Percentiles rank a stretch among this genome's conserved stretches.
phyloP scores from a whole-genome alignment of 208 protist species.

The Trypanosoma caninum region DNA sequence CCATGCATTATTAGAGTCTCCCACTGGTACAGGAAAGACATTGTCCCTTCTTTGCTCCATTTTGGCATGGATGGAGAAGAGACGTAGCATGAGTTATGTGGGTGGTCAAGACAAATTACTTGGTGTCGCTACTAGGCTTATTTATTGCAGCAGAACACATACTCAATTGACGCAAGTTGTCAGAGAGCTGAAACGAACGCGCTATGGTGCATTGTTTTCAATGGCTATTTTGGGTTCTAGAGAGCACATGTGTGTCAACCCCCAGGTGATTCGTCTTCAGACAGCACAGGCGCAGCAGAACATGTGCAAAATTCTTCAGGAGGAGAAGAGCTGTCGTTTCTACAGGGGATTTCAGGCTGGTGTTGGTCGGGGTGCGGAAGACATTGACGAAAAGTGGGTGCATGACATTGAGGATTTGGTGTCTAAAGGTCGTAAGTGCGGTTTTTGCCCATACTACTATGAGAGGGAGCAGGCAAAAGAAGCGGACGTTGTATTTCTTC shows the following conservation, averaged over 20 bases:
- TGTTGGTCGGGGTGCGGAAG: slow-evolving; percentile 1
- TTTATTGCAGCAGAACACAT: slow-evolving; percentile 98
- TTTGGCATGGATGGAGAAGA: slow-evolving; percentile 83
- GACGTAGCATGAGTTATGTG: not conserved
- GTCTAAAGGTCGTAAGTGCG: slow-evolving; percentile 43
- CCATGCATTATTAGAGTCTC: slow-evolving; percentile 96
- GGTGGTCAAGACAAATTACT: not conserved
- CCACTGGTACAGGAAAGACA: slow-evolving; percentile 98
- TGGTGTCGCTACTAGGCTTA: slow-evolving; percentile 43
- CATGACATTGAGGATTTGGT: slow-evolving; percentile 96
- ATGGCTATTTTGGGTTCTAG: slow-evolving; percentile 93
- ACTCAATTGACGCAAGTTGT: slow-evolving; percentile 98
- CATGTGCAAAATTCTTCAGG: slow-evolving; percentile 67
- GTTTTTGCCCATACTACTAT: slow-evolving; percentile 96
- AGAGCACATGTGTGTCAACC: slow-evolving; percentile 97
- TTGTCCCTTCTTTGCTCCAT: slow-evolving; percentile 95
- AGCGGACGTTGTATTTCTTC: slow-evolving; percentile 96
- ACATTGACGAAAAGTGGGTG: slow-evolving; percentile 31
- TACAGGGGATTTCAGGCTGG: slow-evolving; percentile 46
- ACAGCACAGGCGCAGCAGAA: slow-evolving; percentile 60
- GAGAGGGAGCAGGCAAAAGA: slow-evolving; percentile 71
- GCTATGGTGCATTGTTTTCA: slow-evolving; percentile 67
- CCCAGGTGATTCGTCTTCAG: slow-evolving; percentile 63
- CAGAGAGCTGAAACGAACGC: slow-evolving; percentile 93
- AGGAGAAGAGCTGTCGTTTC: slow-evolving; percentile 73